A percentile compares a stretch with the other conserved stretches of the same genome.
phyloP scores from a whole-genome alignment of 805 yeast species.

The Scheffersomyces coipomensis region DNA sequence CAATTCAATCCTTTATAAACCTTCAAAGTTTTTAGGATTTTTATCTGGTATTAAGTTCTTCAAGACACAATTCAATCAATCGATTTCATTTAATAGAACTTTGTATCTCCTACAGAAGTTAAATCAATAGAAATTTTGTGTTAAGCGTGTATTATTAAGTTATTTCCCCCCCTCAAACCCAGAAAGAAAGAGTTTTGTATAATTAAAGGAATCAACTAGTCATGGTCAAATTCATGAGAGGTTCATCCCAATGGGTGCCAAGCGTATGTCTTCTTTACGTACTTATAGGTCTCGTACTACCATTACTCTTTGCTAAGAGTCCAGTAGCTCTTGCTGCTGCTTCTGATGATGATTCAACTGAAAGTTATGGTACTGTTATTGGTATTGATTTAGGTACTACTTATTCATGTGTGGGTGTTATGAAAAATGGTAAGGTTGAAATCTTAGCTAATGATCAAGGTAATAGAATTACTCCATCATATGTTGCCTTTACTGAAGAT shows the following conservation, averaged over 20 bases:
- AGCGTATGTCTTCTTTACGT: constrained; percentile 30
- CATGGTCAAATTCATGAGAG: constrained; percentile 9
- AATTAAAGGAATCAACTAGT: too few species aligned
- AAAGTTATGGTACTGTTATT: constrained; percentile 47
- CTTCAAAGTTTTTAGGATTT: too few species aligned
- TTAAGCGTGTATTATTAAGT: too few species aligned
- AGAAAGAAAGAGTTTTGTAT: too few species aligned
- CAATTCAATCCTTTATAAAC: too few species aligned
- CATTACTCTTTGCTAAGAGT: constrained; percentile 26
- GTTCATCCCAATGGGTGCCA: constrained; percentile 20
- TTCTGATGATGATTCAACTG: constrained; percentile 20
- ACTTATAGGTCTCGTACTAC: constrained; percentile 34
- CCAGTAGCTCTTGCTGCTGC: constrained; percentile 17
- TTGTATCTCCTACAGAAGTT: too few species aligned
- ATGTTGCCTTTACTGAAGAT: constrained; percentile 89
- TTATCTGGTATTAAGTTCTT: too few species aligned
- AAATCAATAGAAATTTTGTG: too few species aligned
- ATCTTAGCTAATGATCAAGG: constrained; percentile 98
- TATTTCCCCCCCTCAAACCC: too few species aligned
- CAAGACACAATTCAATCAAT: too few species aligned
- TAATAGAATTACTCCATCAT: constrained; percentile 96
- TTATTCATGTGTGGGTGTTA: constrained; percentile 95
- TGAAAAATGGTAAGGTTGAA: constrained; percentile 88
- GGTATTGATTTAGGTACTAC: constrained; percentile 88
- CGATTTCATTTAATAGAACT: too few species aligned